Evolutionary conservation across 805 yeast genomes (phyloP).

Genomic region (Starmerella sp.): DNA sequence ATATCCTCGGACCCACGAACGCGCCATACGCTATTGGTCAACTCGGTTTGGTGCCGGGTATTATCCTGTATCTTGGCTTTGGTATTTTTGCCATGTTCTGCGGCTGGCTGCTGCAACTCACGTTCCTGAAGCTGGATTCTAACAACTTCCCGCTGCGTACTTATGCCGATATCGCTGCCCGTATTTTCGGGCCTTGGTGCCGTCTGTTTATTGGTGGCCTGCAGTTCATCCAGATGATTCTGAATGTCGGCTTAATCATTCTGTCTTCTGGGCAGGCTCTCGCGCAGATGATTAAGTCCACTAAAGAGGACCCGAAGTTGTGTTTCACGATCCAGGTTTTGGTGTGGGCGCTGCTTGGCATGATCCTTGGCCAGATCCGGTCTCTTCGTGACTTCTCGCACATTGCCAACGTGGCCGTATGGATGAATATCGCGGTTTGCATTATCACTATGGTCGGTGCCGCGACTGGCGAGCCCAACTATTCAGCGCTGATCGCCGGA

Average conservation of each 20-base stretch:
- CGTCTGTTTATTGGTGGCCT: constrained; percentile 31
- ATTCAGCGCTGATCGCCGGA: constrained; percentile 8
- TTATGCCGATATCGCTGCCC: constrained; percentile 35
- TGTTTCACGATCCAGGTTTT: constrained; percentile 36
- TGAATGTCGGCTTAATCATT: constrained; percentile 36
- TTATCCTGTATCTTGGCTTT: constrained; percentile 33
- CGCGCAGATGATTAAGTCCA: constrained; percentile 29
- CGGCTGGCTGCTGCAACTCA: constrained; percentile 33
- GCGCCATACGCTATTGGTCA: constrained; percentile 39
- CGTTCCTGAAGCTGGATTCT: constrained; percentile 33
- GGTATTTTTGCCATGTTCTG: constrained; percentile 36
- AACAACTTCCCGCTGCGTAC: constrained; percentile 35
- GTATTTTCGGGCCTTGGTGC: constrained; percentile 31
- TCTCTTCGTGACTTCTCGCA: constrained; percentile 33
- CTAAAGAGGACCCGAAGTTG: constrained; percentile 19
- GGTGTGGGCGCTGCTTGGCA: constrained; percentile 37
- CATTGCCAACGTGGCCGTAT: constrained; percentile 37
- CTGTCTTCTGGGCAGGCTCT: constrained; percentile 36
- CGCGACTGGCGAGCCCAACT: constrained; percentile 29
- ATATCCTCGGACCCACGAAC: constrained; percentile 38
- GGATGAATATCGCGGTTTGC: constrained; percentile 38
- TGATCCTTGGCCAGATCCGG: constrained; percentile 35
- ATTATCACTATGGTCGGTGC: constrained; percentile 38
- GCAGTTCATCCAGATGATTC: constrained; percentile 35
- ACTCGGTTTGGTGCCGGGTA: constrained; percentile 39